Evolutionary conservation across 768 basidiomycete species (phyloP).

Genomic region (Chalciporus chontae): DNA sequence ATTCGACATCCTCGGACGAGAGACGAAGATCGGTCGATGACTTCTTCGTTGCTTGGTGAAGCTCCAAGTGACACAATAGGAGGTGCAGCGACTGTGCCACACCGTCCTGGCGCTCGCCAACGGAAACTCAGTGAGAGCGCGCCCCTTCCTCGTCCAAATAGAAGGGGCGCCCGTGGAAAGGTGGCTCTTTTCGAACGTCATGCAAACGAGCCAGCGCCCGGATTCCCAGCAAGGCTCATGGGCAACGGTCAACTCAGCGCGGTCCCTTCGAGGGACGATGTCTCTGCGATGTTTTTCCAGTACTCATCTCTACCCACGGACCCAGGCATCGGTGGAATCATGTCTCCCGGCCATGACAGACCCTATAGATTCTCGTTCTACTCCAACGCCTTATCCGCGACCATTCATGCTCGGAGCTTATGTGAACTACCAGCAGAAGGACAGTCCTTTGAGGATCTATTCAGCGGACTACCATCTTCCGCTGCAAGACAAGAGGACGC

Average conservation of each 20-base stretch:
- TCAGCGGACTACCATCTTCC: constrained; percentile 47
- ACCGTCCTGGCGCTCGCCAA: constrained; percentile 48
- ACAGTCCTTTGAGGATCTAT: constrained; percentile 90
- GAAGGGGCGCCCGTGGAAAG: constrained; percentile 70
- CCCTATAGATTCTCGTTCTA: constrained; percentile 99
- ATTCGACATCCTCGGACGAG: constrained; percentile 8
- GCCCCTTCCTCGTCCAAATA: constrained; percentile 56
- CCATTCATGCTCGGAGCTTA: constrained; percentile 91
- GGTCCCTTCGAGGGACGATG: constrained; percentile 42
- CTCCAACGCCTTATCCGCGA: constrained; percentile 86
- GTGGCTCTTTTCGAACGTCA: constrained; percentile 84
- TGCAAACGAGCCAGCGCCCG: constrained; percentile 44
- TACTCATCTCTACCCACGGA: constrained; percentile 7
- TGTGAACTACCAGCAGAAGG: constrained; percentile 93
- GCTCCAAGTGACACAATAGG: constrained; percentile 11
- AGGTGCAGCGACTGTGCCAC: constrained; percentile 10
- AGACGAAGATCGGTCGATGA: constrained; percentile 5
- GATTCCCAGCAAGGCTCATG: constrained; percentile 40
- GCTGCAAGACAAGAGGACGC: constrained; percentile 5
- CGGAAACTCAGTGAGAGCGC: constrained; percentile 87
- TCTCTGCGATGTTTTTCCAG: constrained; percentile 22
- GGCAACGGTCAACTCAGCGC: constrained; percentile 31
- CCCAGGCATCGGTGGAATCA: constrained; percentile 29
- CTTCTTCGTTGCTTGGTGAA: neutral
- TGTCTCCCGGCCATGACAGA: constrained; percentile 66